Evolutionary conservation across 2,329 filamentous ascomycete genomes (phyloP), one percentile per base, ranked within the genome.

Genomic region (Fusarium ambrosium): DNA sequence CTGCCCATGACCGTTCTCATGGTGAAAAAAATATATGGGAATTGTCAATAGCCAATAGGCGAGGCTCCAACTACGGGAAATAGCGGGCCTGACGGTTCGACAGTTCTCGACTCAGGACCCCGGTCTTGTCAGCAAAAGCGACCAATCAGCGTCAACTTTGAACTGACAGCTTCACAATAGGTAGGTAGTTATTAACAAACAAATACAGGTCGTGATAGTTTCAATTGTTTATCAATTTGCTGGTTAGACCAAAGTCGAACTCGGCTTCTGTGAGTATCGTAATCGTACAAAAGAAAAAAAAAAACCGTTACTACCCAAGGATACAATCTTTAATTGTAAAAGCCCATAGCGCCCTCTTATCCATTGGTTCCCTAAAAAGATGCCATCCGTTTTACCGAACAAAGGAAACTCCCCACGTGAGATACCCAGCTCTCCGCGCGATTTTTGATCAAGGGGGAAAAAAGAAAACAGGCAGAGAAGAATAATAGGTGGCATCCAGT

Each of bases 401-500:
- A 62, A 64, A 43, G 43, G 48, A 70, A 64, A 74, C 37, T 64
- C 43, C 62, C 29, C 53, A 53, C 66, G 51, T 45, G 72, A 75
- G 69, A 73, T 70, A 59, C 53, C 72, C 72, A 75, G 72, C 72
- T 75, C 72, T 70, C 67, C 59, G 55, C 14, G 39, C 45, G 55
- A 20, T 13, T 53, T 63, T 63, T 60, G 16, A 58, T 59, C 20
- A 29, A 29, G 11, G 20, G 18, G 24, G 18, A 22, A 65, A 55
- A 45, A 24, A 65, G 56, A 36, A 65, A 60, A 36, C 37, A 32
- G 22, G 48, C 14, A 68, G 66, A 64, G n/a, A 16, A 59, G 58
- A 65, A 34, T 32, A 55, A 55, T 36, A 62, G 14, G 51, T 41
- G 45, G 55, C 27, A 65, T 75, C 61, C 72, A 14, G 63, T 55